A percentile compares a stretch with the other conserved stretches of the same genome.
Evolutionary conservation across 2,329 filamentous ascomycete genomes (phyloP).

Genomic region (Thermomyces lanuginosus): DNA sequence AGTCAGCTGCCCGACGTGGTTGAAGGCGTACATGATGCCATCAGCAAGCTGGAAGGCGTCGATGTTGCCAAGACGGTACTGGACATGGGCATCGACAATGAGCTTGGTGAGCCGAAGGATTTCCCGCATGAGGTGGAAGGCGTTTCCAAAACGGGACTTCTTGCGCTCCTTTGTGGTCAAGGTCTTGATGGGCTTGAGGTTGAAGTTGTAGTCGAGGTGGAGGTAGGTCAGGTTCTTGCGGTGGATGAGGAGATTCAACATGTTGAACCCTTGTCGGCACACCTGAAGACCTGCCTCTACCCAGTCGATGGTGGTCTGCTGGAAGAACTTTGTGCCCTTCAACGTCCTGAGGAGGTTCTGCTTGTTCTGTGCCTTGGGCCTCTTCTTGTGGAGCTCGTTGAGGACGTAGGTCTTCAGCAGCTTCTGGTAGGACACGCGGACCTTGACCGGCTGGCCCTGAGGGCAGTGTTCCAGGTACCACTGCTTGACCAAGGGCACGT

Average conservation of each 20-base stretch:
- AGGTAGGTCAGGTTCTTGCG: conserved; percentile 97
- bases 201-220: conserved; percentile 99
- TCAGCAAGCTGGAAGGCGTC: conserved; percentile 97
- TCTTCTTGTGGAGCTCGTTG: conserved; percentile 92
- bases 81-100: conserved; percentile 95
- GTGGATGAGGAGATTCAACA: conserved; percentile 94
- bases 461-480: conserved; percentile 97
- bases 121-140: conserved; percentile 97
- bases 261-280: conserved; percentile 96
- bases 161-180: conserved; percentile 97
- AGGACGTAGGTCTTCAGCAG: conserved; percentile 88
- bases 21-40: conserved; percentile 98
- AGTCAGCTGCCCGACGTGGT: conserved; percentile 93
- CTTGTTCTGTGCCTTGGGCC: conserved; percentile 86
- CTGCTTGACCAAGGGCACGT: conserved; percentile 92
- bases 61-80: conserved; percentile 93
- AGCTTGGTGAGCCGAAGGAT: conserved; percentile 90
- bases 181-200: conserved; percentile 96
- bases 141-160: conserved; percentile 97
- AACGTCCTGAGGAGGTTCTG: conserved; percentile 78
- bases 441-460: conserved; percentile 81
- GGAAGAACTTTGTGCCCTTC: conserved; percentile 97
- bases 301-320: conserved; percentile 98
- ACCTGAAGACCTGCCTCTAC: conserved; percentile 97
- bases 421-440: conserved; percentile 96